Evolutionary conservation across 179 eudicot species (phyloP).

Genomic region (Drosera spatulata): DNA sequence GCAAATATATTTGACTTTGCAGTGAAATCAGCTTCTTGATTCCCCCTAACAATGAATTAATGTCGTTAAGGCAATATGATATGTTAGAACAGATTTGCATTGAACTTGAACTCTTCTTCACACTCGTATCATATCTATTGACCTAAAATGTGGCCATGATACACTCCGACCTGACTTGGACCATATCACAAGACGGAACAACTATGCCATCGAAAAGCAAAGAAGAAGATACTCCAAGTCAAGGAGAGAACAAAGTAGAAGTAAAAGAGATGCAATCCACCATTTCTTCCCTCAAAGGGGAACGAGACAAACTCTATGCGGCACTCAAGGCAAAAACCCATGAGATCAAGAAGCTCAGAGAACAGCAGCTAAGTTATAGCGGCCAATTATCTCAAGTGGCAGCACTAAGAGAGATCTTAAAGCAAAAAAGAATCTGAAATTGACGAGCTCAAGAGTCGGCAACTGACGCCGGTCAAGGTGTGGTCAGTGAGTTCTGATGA

Average conservation of each 20-base stretch:
- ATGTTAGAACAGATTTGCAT: no score
- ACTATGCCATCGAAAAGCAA: constrained; percentile 23
- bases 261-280: constrained; percentile 30
- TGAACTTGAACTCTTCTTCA: no score
- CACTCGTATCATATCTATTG: no score
- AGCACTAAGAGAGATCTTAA: constrained; percentile 13
- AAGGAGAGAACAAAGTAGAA: constrained; percentile 10
- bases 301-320: constrained; percentile 25
- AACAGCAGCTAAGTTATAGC: constrained; percentile 3
- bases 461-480: constrained; percentile 11
- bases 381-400: constrained; percentile 8
- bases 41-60: no score
- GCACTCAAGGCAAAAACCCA: constrained; percentile 35
- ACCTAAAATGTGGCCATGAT: no score
- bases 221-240: constrained; percentile 25
- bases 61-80: no score
- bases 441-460: constrained; percentile 18
- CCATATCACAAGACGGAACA: constrained; percentile 23
- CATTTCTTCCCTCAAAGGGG: constrained; percentile 44
- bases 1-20: no score
- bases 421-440: constrained; percentile 24
- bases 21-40: no score
- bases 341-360: constrained; percentile 28
- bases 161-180: no score
- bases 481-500: constrained; percentile 23